phyloP scores from a whole-genome alignment of 345 rosid genomes.

The Eutrema japonicum region DNA sequence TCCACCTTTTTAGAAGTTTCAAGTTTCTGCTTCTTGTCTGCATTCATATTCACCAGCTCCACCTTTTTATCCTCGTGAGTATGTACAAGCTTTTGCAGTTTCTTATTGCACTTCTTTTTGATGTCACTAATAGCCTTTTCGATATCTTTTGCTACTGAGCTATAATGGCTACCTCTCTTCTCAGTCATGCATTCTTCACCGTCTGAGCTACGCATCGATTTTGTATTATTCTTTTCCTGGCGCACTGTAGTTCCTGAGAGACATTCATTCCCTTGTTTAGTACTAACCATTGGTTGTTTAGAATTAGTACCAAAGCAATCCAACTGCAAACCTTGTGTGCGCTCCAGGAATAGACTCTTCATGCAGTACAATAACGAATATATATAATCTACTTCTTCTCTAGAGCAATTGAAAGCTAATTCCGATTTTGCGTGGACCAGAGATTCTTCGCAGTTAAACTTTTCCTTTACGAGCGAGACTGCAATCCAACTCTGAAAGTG shows the following conservation, averaged over 20 bases:
- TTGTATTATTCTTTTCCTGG: slow-evolving; percentile 34
- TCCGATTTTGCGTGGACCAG: slow-evolving; percentile 66
- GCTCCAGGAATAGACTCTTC: slow-evolving; percentile 61
- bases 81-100: slow-evolving; percentile 49
- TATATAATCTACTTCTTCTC: slow-evolving; percentile 64
- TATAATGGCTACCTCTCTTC: slow-evolving; percentile 42
- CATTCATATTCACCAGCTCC: slow-evolving; percentile 46
- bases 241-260: slow-evolving; percentile 27
- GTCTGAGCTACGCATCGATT: slow-evolving; percentile 36
- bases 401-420: slow-evolving; percentile 64
- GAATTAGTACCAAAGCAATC: slow-evolving; percentile 43
- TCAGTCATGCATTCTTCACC: slow-evolving; percentile 45
- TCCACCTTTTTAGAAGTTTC: slow-evolving; percentile 54
- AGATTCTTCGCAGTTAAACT: slow-evolving; percentile 66
- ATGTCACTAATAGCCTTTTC: slow-evolving; percentile 54
- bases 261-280: slow-evolving; percentile 40
- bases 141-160: slow-evolving; percentile 54
- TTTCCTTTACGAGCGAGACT: slow-evolving; percentile 68
- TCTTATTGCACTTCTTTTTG: slow-evolving; percentile 56
- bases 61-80: slow-evolving; percentile 55
- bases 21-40: slow-evolving; percentile 53
- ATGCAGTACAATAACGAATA: slow-evolving; percentile 60
- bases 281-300: slow-evolving; percentile 18
- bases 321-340: slow-evolving; percentile 38
- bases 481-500: slow-evolving; percentile 82